Evolutionary conservation across 2,329 filamentous ascomycete genomes (phyloP), one percentile per base, ranked within the genome.

Genomic region (Aspergillus sp.): DNA sequence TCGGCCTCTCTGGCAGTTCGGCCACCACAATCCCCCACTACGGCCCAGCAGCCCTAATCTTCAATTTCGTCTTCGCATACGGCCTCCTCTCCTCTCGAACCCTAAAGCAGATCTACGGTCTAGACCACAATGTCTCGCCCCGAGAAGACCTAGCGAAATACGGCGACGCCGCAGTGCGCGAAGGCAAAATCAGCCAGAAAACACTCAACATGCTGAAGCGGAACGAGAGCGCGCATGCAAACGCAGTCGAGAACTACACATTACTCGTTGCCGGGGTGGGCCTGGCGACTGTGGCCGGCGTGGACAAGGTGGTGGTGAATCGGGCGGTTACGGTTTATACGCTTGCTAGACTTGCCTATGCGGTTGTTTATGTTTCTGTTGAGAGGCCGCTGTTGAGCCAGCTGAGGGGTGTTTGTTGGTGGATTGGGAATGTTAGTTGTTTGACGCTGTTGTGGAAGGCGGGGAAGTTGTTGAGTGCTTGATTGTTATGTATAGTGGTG

Each of bases 111-210:
- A 65, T 62, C 55, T 74, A 75, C 65, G 73, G 75, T 24, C 65
- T 81, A 59, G 80, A 82, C 67, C 78, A 82, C 67, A 77, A 82
- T 45, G 71, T 66, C 20, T 76, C 72, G 39, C 80, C 80, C 0
- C 73, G 80, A 20, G 70, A 80, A 57, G 80, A 82, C 61, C 66
- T 82, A 3, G 61, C 56, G 50, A 78, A 78, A 61, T 81, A 78
- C 64, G 79, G 79, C 52, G 72, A 75, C 3, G 66, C 64, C 5
- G 77, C 78, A 8, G 74, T 81, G 15, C 66, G 64, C 5, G 74
- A 76, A 3, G 77, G 77, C 3, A 79, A 79, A 61, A 68, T 82
- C 43, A 79, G 75, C 0, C 72, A 71, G 38, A 60, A 56, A 22
- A 75, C 78, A 58, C 69, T 81, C 15, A 67, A 75, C 3, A 76